These are phyloP conservation scores for Elsinoe perseae DNA, from an alignment of 2,329 filamentous ascomycete genomes.

Conservation along the genomic window DNA sequence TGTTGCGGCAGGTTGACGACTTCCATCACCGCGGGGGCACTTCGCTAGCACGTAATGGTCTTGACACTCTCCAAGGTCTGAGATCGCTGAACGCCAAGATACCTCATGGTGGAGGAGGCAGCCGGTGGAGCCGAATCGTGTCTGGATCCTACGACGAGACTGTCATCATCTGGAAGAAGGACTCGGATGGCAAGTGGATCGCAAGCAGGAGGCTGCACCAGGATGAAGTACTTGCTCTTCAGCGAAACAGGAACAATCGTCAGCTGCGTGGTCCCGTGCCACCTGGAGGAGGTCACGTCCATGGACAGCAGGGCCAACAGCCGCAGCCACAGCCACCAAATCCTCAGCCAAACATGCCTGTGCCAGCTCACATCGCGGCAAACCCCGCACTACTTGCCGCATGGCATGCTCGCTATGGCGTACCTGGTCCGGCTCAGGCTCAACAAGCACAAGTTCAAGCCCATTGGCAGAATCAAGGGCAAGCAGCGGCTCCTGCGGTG, in stretches of 20 bases:
- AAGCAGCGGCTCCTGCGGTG: constrained; percentile 27
- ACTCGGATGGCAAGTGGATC: constrained; percentile 73
- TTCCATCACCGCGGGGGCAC: neutral
- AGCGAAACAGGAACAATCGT: constrained; percentile 1
- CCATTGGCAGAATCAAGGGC: constrained; percentile 32
- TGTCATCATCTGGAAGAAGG: constrained; percentile 89
- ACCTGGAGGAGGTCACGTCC: constrained; percentile 4
- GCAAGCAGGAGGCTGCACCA: constrained; percentile 53
- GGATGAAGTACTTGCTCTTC: constrained; percentile 20
- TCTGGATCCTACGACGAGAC: constrained; percentile 95
- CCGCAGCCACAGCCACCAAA: constrained; percentile 19
- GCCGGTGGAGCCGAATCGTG: constrained; percentile 86
- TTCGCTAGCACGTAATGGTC: neutral
- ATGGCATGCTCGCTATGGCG: neutral
- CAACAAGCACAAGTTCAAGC: constrained; percentile 27
- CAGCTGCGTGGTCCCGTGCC: constrained; percentile 1
- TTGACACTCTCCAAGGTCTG: constrained; percentile 36
- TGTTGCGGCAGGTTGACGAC: neutral
- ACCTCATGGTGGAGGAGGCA: constrained; percentile 83
- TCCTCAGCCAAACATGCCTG: neutral
- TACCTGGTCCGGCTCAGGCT: neutral
- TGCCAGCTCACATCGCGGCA: neutral
- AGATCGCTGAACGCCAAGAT: constrained; percentile 68
- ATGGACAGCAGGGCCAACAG: constrained; percentile 15
- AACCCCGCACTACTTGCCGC: neutral